Base-by-base conservation (phyloP, 1,284 basidiomycete species). In the Apiotrichum gracile region DNA sequence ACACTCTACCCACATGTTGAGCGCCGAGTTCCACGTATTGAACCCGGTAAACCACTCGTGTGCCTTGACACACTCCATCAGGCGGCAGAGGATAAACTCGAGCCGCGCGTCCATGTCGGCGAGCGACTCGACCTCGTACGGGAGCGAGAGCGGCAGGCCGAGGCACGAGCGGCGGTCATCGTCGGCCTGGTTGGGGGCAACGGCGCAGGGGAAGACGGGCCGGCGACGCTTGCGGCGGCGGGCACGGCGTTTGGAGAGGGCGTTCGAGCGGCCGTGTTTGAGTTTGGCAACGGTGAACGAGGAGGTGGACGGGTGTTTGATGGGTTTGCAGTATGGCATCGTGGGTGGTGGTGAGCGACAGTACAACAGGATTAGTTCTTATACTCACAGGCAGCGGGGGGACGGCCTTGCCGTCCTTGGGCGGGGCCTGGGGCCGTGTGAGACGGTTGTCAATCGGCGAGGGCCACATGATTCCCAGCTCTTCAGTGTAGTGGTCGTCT, bases 101-200 rank as follows among this genome's bases (percentile, higher is more conserved):
- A 96, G 80, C 64, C 89, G 78, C 40, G 80, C 76, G 68, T 91
- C 84, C 84, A 93, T 91, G 65, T 84, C 83, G 14, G 83, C 82
- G 55, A 89, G 79, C 0, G 85, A 78, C 74, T 96, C 91, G 60
- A 87, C 83, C 57, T 82, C 79, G 72, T 94, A 96, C 2, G 92
- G 91, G 41, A 97, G 60, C 16, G 67, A 63, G 12, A 70, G 57
- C 4, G 70, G 71, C 13, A 72, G 55, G 40, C 71, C 71, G 12
- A 73, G 62, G 40, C 61, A 63, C 60, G 71, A 73, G 43, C 66
- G 56, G 13, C 71, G 66, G 24, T 63, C 58, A 38, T 73, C 71
- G 24, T 70, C 64, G 40, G 68, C 60, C 67, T 73, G 59, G 17
- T 60, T 39, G 21, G 48, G 47, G 24, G 57, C 27, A 37, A 52